Conservation (phyloP, 345 rosid species). For the Erodium maritimum region DNA sequence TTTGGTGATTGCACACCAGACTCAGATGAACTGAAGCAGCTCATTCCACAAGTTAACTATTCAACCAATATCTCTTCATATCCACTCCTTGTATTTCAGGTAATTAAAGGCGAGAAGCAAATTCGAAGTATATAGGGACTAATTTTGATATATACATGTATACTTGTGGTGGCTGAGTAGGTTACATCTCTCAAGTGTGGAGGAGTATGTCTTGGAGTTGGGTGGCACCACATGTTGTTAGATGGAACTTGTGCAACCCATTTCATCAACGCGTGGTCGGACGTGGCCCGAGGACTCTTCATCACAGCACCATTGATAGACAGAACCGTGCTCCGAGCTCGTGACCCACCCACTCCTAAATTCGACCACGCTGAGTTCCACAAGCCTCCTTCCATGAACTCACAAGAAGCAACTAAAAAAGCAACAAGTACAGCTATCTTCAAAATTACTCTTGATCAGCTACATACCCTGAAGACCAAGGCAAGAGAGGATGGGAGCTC, state of each 20-base stretch:
- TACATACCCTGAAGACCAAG: conserved; percentile 18
- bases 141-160: no score
- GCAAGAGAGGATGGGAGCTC: conserved; percentile 1
- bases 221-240: conserved; percentile 18
- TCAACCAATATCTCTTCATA: conserved; percentile 1
- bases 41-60: conserved; percentile 22
- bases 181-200: conserved; percentile 27
- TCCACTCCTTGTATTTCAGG: no score
- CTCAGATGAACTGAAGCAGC: conserved; percentile 10
- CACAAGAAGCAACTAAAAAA: conserved; percentile 11
- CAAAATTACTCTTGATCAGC: conserved; percentile 21
- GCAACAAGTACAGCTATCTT: conserved; percentile 13
- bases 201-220: conserved; percentile 18
- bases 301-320: conserved; percentile 17
- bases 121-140: no score
- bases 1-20: conserved; percentile 9
- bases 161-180: no score
- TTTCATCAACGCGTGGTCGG: conserved; percentile 1
- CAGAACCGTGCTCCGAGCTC: conserved; percentile 19
- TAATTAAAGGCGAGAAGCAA: no score
- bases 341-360: conserved; percentile 21
- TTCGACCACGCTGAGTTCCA: conserved; percentile 29
- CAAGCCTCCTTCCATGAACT: conserved; percentile 20
- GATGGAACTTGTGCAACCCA: conserved; percentile 11
- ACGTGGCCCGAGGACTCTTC: not conserved